Conservation (phyloP, 257 asterid genomes). For the Ligustrum vulgare region DNA sequence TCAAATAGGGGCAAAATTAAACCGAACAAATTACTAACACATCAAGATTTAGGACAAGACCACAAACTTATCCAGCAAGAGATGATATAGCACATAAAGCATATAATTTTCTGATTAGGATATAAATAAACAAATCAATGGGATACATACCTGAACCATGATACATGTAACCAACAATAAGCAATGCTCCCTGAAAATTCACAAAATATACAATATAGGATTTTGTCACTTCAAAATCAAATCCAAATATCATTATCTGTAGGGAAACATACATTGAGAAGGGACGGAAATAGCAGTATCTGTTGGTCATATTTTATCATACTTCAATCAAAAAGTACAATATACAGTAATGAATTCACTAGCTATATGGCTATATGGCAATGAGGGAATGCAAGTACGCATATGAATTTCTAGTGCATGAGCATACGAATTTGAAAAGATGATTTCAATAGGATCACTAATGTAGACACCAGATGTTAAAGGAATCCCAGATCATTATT, state of each 20-base stretch:
- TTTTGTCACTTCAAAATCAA: background rate
- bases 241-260: background rate
- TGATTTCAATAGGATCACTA: background rate
- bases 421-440: too few relatives aligned
- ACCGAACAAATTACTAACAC: background rate
- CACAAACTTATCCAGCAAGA: background rate
- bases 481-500: background rate
- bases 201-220: background rate
- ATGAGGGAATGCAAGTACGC: background rate
- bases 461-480: background rate
- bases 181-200: constrained; percentile 16
- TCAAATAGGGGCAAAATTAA: background rate
- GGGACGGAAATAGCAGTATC: background rate
- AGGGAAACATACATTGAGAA: background rate
- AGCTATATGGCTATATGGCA: background rate
- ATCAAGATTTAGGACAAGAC: background rate
- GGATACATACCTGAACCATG: constrained; percentile 7
- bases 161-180: constrained; percentile 13
- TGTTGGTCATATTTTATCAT: background rate
- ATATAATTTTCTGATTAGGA: background rate
- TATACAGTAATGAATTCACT: background rate
- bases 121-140: background rate
- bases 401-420: background rate
- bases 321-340: background rate
- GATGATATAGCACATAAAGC: background rate